Percentiles rank a stretch among this genome's conserved stretches.
Conservation (phyloP, 208 protist species). For the Acanthamoeba culbertsoni region DNA sequence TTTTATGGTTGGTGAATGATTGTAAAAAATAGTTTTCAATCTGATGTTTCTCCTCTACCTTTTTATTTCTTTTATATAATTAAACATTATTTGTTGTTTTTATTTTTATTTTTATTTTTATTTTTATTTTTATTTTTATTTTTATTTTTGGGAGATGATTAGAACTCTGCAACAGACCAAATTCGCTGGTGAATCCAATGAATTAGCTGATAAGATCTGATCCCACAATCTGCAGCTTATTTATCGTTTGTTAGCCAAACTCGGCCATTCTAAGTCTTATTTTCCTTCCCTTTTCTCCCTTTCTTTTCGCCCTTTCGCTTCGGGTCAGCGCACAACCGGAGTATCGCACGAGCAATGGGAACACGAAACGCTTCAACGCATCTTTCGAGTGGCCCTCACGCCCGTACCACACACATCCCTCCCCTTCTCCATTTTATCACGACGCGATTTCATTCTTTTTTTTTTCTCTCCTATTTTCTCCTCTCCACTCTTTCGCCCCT, state of each 20-base stretch:
- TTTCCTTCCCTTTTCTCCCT: not conserved
- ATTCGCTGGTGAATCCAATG: not conserved
- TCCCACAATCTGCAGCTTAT: not conserved
- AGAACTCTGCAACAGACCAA: not conserved
- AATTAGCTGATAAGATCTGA: slow-evolving; percentile 49
- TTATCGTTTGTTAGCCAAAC: too few relatives aligned
- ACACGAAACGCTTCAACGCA: slow-evolving; percentile 33
- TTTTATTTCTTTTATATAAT: not conserved
- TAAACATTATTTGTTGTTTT: not conserved
- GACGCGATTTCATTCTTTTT: too few relatives aligned
- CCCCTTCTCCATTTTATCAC: not conserved
- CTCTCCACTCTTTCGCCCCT: too few relatives aligned
- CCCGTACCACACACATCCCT: not conserved
- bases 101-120: not conserved
- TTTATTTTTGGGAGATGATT: not conserved
- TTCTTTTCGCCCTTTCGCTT: not conserved
- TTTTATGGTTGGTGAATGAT: not conserved
- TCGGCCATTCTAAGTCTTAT: too few relatives aligned
- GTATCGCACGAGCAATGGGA: slow-evolving; percentile 42
- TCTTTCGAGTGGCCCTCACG: not conserved
- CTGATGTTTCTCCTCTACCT: slow-evolving; percentile 22
- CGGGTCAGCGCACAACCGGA: not conserved
- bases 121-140: not conserved
- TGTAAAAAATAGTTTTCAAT: slow-evolving; percentile 28
- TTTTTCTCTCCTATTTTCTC: too few relatives aligned